These are phyloP conservation scores for Thelephora terrestris DNA, from an alignment of 1,284 basidiomycete species.

Conservation along the genomic window DNA sequence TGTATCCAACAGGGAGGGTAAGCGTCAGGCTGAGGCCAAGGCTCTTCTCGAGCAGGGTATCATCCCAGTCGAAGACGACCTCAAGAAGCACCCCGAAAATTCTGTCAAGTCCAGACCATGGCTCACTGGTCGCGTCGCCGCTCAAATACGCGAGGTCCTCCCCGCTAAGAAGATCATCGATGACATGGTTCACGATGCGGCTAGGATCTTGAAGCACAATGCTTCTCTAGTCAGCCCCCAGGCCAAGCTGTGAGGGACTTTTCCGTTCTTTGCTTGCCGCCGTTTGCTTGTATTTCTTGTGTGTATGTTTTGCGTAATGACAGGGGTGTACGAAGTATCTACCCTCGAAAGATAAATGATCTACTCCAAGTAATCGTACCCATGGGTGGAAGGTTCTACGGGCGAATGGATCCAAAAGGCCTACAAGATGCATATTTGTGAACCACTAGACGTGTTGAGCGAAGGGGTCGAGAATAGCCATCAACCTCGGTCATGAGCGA, in stretches of 20 bases:
- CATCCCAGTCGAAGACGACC: constrained; percentile 61
- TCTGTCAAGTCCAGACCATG: constrained; percentile 46
- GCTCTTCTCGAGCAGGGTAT: constrained; percentile 69
- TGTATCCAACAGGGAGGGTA: constrained; percentile 37
- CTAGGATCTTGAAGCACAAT: constrained; percentile 31
- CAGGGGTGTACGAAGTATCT: no score
- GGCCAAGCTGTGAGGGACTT: constrained; percentile 27
- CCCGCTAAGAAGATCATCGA: constrained; percentile 79
- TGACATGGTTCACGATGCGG: constrained; percentile 68
- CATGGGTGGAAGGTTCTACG: no score
- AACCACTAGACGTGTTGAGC: no score
- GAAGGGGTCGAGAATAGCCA: no score
- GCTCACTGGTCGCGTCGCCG: constrained; percentile 75
- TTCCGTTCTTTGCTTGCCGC: not conserved
- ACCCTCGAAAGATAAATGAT: no score
- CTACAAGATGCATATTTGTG: no score
- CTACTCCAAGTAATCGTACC: no score
- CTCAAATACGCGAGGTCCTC: constrained; percentile 62
- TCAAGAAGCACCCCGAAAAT: constrained; percentile 71
- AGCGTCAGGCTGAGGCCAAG: constrained; percentile 66
- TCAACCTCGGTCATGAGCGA: no score
- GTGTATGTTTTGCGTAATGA: no score
- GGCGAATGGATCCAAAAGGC: no score
- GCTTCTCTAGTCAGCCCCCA: constrained; percentile 28
- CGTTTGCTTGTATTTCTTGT: no score